Conservation (phyloP, 2,329 filamentous ascomycete species). For the Aspergillus ustus region DNA sequence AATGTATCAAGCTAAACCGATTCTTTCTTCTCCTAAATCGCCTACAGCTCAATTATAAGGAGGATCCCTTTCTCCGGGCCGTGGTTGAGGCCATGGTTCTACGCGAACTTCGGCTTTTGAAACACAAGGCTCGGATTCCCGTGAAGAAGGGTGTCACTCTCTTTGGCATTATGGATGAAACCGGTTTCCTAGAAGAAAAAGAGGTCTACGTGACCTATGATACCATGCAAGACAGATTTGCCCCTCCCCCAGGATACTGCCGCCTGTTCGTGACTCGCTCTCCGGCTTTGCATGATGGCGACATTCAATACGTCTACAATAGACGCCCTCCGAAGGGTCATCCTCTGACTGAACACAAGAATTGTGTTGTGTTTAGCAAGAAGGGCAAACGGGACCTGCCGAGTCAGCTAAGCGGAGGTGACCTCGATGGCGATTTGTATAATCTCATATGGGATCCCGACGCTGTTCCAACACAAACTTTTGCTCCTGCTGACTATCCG, state of each 20-base stretch:
- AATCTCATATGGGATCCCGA: conserved; percentile 73
- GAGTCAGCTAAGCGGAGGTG: conserved; percentile 78
- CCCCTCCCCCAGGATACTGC: conserved; percentile 23
- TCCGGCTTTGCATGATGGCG: conserved; percentile 80
- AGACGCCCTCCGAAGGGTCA: conserved; percentile 63
- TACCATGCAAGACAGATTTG: conserved; percentile 12
- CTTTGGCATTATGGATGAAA: conserved; percentile 85
- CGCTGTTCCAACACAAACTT: conserved; percentile 51
- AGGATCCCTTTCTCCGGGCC: conserved; percentile 71
- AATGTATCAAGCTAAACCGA: conserved; percentile 62
- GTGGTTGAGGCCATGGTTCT: conserved; percentile 72
- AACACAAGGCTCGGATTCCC: conserved; percentile 77
- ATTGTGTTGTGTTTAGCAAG: conserved; percentile 79
- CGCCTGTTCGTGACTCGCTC: conserved; percentile 72
- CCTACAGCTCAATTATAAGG: conserved; percentile 67
- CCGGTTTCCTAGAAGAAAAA: conserved; percentile 66
- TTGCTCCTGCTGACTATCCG: conserved; percentile 72
- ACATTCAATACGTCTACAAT: conserved; percentile 70
- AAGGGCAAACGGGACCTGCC: conserved; percentile 74
- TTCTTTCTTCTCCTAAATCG: conserved; percentile 63
- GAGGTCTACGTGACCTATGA: conserved; percentile 49
- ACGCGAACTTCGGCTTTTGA: conserved; percentile 72
- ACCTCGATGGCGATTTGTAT: conserved; percentile 83
- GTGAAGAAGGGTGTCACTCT: conserved; percentile 73
- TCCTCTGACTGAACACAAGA: conserved; percentile 65